phyloP scores from a whole-genome alignment of 345 rosid genomes.

The Turnera subulata region DNA sequence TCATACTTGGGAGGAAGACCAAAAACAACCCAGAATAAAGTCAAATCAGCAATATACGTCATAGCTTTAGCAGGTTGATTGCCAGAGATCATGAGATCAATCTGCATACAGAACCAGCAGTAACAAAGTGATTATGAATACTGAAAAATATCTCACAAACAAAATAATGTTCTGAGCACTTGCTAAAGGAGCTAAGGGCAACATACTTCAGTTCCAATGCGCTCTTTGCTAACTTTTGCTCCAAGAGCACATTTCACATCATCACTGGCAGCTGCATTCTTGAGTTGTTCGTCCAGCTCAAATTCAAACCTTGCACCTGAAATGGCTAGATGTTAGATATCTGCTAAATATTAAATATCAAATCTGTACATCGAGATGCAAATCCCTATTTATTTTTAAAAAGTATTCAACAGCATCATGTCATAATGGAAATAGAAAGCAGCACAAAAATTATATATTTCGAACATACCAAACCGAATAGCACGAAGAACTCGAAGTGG shows the following conservation, averaged over 20 bases:
- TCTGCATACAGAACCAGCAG: constrained; percentile 37
- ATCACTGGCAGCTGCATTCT: constrained; percentile 63
- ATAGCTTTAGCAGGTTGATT: constrained; percentile 77
- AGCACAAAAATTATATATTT: background rate
- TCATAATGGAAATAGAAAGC: background rate
- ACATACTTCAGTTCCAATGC: constrained; percentile 84
- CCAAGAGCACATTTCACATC: constrained; percentile 83
- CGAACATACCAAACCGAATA: constrained; percentile 79
- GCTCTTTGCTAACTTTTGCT: constrained; percentile 87
- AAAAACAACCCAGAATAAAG: constrained; percentile 67
- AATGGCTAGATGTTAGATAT: constrained; percentile 24
- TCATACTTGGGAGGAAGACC: constrained; percentile 51
- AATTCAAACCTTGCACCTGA: constrained; percentile 88
- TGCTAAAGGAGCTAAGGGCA: constrained; percentile 1
- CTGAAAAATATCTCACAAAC: background rate
- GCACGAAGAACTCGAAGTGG: constrained; percentile 95
- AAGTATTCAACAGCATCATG: background rate
- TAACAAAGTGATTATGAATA: constrained; percentile 4
- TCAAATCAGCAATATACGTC: constrained; percentile 47
- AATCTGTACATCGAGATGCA: background rate
- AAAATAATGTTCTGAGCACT: constrained; percentile 10
- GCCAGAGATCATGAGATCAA: constrained; percentile 83
- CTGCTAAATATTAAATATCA: background rate
- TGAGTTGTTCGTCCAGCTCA: constrained; percentile 64
- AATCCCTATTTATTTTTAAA: too few species aligned